These are phyloP conservation scores for Arthrinium phaeospermum DNA, from an alignment of 2,329 filamentous ascomycete species.

Conservation along the genomic window DNA sequence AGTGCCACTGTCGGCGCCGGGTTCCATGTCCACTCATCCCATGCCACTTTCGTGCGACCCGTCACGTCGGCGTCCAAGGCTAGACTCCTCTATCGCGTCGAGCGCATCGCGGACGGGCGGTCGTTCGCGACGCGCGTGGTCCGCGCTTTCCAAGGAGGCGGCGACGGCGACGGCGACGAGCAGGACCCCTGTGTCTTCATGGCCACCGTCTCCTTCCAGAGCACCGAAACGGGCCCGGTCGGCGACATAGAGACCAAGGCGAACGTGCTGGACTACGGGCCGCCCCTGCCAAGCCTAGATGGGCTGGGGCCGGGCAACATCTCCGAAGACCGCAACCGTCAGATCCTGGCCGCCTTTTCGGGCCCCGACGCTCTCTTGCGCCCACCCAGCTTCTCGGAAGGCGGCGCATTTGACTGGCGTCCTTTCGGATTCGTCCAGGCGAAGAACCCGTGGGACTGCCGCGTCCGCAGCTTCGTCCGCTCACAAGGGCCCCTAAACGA, in stretches of 20 bases:
- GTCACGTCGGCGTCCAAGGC: background rate
- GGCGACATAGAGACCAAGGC: too few relatives aligned
- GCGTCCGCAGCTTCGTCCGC: conserved; percentile 14
- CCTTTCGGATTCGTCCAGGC: background rate
- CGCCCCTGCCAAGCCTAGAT: background rate
- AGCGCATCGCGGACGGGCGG: conserved; percentile 20
- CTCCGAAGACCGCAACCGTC: background rate
- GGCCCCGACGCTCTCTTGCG: background rate
- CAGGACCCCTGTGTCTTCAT: conserved; percentile 9
- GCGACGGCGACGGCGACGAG: background rate
- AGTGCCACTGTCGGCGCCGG: conserved; percentile 7
- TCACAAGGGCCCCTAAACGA: background rate
- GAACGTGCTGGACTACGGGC: background rate
- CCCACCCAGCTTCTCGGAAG: conserved; percentile 8
- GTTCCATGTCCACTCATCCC: conserved; percentile 19
- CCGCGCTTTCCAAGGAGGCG: conserved; percentile 13
- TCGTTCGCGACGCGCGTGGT: conserved; percentile 21
- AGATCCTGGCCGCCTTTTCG: background rate
- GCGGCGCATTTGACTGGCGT: background rate
- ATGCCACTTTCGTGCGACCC: conserved; percentile 17
- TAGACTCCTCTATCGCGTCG: conserved; percentile 8
- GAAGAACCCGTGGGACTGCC: background rate
- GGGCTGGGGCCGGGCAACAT: background rate
- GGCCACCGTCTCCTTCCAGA: conserved; percentile 21
- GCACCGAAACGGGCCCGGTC: fast-evolving